Percentiles rank a stretch among this genome's conserved stretches.
phyloP scores from a whole-genome alignment of 2,329 filamentous ascomycete genomes.

The Paecilomyces sp. region DNA sequence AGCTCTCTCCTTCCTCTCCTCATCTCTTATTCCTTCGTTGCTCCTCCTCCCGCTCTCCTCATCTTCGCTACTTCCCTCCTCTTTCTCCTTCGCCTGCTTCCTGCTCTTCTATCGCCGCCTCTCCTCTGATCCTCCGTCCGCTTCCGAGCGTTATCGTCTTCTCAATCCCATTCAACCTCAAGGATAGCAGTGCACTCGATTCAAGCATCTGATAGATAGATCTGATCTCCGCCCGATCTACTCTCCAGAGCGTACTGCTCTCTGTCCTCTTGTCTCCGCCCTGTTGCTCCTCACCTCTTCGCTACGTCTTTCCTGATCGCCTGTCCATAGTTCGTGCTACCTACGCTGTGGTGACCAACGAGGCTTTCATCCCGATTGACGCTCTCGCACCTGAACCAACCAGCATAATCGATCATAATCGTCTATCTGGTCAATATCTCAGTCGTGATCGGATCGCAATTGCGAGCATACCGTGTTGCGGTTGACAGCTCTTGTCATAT shows the following conservation, averaged over 20 bases:
- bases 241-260: neutral
- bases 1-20: slow-evolving; percentile 12
- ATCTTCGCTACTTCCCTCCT: slow-evolving; percentile 7
- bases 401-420: neutral
- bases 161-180: neutral
- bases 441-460: neutral
- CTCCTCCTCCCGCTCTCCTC: slow-evolving; percentile 5
- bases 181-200: slow-evolving; percentile 6
- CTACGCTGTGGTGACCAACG: neutral
- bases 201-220: neutral
- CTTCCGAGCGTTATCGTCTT: neutral
- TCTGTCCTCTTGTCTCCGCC: neutral
- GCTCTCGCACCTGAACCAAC: neutral
- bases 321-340: neutral
- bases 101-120: slow-evolving; percentile 2
- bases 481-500: slow-evolving; percentile 3
- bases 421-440: neutral
- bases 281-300: slow-evolving; percentile 1
- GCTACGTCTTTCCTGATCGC: slow-evolving; percentile 4
- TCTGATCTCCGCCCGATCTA: neutral
- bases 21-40: slow-evolving; percentile 12
- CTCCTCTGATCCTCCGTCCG: slow-evolving; percentile 1
- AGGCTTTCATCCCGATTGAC: neutral
- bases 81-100: slow-evolving; percentile 6
- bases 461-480: slow-evolving; percentile 4